Percentiles rank a stretch among this genome's conserved stretches.
phyloP scores from a whole-genome alignment of 2,329 filamentous ascomycete species.

The Neocatenulostroma microsporum region DNA sequence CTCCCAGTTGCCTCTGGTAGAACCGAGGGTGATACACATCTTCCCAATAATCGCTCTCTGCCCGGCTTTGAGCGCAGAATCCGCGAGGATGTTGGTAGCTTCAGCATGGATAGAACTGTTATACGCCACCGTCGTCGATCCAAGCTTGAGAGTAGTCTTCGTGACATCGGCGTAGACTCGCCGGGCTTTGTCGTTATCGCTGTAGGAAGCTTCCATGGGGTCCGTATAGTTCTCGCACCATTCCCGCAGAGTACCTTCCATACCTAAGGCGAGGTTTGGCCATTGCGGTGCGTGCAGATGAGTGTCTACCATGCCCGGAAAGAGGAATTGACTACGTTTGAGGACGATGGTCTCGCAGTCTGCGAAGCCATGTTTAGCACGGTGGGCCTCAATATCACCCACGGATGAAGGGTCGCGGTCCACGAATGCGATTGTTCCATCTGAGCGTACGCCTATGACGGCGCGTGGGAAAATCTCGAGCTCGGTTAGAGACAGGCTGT shows the following conservation, averaged over 20 bases:
- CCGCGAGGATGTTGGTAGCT: constrained; percentile 51
- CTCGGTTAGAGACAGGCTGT: constrained; percentile 9
- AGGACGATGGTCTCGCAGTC: constrained; percentile 27
- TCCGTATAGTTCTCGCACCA: constrained; percentile 48
- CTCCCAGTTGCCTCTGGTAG: constrained; percentile 27
- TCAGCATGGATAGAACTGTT: constrained; percentile 51
- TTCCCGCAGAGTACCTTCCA: constrained; percentile 34
- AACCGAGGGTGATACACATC: constrained; percentile 52
- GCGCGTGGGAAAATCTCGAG: constrained; percentile 14
- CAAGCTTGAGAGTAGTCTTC: constrained; percentile 52
- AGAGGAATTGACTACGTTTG: constrained; percentile 43
- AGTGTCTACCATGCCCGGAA: constrained; percentile 57
- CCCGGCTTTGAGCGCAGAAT: constrained; percentile 45
- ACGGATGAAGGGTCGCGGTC: neutral
- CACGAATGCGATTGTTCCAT: constrained; percentile 12
- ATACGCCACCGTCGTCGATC: constrained; percentile 55
- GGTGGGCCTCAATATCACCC: neutral
- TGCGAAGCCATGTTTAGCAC: constrained; percentile 1
- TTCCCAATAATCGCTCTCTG: constrained; percentile 57
- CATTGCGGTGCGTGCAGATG: constrained; percentile 60
- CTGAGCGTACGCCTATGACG: constrained; percentile 6
- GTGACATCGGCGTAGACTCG: constrained; percentile 46
- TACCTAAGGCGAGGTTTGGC: constrained; percentile 39
- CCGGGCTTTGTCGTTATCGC: constrained; percentile 33
- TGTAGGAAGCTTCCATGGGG: constrained; percentile 47